phyloP scores from a whole-genome alignment of 2,329 filamentous ascomycete species.

The Neoscytalidium dimidiatum region DNA sequence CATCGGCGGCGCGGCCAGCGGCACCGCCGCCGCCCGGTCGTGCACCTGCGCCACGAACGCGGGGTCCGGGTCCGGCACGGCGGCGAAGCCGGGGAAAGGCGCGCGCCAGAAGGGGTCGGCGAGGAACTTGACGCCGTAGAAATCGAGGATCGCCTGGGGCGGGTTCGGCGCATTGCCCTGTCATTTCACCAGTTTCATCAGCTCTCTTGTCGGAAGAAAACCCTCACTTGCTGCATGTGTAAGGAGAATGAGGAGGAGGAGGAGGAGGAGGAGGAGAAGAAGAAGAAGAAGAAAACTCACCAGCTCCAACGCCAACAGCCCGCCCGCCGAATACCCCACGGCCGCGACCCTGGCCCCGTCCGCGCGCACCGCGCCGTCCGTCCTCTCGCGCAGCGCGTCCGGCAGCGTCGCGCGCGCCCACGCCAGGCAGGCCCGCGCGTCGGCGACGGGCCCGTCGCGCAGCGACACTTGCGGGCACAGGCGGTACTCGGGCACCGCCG shows the following conservation, averaged over 20 bases:
- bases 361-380: slow-evolving; percentile 23
- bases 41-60: slow-evolving; percentile 40
- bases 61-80: slow-evolving; percentile 20
- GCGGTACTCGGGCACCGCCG: slow-evolving; percentile 27
- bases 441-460: slow-evolving; percentile 34
- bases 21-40: slow-evolving; percentile 31
- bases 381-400: slow-evolving; percentile 22
- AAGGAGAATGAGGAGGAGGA: no score
- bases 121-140: slow-evolving; percentile 43
- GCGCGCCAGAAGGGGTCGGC: slow-evolving; percentile 39
- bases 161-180: not conserved
- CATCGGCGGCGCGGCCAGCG: slow-evolving; percentile 23
- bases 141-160: slow-evolving; percentile 39
- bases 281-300: slow-evolving; percentile 27
- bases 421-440: slow-evolving; percentile 38
- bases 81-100: slow-evolving; percentile 31
- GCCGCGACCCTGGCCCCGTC: slow-evolving; percentile 33
- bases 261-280: no score
- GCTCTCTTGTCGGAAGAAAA: no score
- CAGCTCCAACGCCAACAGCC: slow-evolving; percentile 51
- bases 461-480: slow-evolving; percentile 38
- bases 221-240: no score
- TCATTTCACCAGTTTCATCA: not conserved
- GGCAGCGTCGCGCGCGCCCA: slow-evolving; percentile 40
- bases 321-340: slow-evolving; percentile 42